A percentile compares a stretch with the other conserved stretches of the same genome.
Evolutionary conservation across 2,329 filamentous ascomycete genomes (phyloP).

Genomic region (Botrytis tulipae): DNA sequence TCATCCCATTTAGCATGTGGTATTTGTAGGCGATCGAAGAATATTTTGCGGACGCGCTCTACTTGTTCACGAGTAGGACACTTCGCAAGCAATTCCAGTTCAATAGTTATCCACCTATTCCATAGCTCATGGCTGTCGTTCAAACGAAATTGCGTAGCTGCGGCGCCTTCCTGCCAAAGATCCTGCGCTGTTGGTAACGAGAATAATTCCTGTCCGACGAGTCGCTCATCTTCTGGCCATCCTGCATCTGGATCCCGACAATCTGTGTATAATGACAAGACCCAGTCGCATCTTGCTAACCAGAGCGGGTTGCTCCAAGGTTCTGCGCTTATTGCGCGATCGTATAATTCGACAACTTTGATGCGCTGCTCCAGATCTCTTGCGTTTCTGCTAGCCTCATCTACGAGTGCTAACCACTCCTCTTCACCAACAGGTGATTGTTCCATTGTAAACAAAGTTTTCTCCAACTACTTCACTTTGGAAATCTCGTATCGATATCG

Average conservation of each 20-base stretch:
- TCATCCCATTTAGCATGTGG: slow-evolving; percentile 74
- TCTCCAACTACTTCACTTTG: slow-evolving; percentile 21
- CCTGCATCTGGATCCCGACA: slow-evolving; percentile 56
- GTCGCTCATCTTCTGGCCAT: slow-evolving; percentile 66
- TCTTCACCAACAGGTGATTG: slow-evolving; percentile 71
- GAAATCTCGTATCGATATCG: slow-evolving; percentile 19
- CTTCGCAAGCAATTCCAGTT: slow-evolving; percentile 64
- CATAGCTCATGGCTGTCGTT: slow-evolving; percentile 76
- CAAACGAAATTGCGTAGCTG: slow-evolving; percentile 70
- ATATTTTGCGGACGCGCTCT: slow-evolving; percentile 65
- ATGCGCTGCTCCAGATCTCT: slow-evolving; percentile 65
- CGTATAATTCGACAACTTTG: slow-evolving; percentile 68
- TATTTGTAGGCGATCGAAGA: slow-evolving; percentile 66
- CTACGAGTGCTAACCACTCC: slow-evolving; percentile 73
- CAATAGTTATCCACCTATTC: slow-evolving; percentile 73
- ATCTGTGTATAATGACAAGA: slow-evolving; percentile 67
- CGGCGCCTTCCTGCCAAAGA: slow-evolving; percentile 70
- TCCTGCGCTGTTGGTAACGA: slow-evolving; percentile 63
- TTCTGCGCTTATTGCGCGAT: slow-evolving; percentile 67
- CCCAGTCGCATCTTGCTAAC: slow-evolving; percentile 76
- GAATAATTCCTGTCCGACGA: slow-evolving; percentile 69
- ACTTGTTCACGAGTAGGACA: slow-evolving; percentile 56
- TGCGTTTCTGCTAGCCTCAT: slow-evolving; percentile 64
- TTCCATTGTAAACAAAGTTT: slow-evolving; percentile 31
- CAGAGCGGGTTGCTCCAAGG: slow-evolving; percentile 72